These are phyloP conservation scores for Acanthamoeba triangularis DNA, from an alignment of 208 protist genomes.

Conservation along the genomic window DNA sequence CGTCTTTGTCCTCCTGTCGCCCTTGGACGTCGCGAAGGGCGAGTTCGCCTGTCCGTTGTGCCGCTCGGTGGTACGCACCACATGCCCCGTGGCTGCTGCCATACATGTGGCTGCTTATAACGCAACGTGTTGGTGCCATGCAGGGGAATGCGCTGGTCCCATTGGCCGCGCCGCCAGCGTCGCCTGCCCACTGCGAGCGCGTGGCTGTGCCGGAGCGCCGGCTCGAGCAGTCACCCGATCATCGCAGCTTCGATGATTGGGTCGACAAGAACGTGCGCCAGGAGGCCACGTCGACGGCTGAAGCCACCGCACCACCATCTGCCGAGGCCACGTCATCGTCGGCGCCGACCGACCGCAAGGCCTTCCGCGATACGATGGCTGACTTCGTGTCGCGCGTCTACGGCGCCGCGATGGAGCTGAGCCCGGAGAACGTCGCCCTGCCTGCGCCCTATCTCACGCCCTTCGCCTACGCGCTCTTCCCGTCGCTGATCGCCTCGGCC, in stretches of 20 bases:
- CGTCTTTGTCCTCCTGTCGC: neutral
- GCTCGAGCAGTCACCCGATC: neutral
- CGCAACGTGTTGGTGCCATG: neutral
- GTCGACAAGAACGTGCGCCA: neutral
- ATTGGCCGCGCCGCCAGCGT: neutral
- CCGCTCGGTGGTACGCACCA: neutral
- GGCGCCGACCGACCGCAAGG: neutral
- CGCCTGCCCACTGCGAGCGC: neutral
- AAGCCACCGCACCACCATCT: too few species aligned
- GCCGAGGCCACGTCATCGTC: neutral
- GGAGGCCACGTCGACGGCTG: neutral
- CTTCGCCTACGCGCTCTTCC: conserved; percentile 26
- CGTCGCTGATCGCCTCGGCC: neutral
- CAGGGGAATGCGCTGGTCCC: conserved; percentile 58
- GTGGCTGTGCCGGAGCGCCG: neutral
- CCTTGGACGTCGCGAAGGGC: neutral
- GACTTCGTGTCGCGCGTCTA: conserved; percentile 31
- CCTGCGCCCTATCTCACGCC: neutral
- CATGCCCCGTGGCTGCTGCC: neutral
- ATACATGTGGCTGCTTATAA: neutral
- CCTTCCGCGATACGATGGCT: conserved; percentile 18
- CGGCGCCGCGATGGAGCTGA: neutral
- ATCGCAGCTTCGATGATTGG: conserved; percentile 7
- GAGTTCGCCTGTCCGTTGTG: conserved; percentile 65
- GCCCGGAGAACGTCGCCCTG: neutral